A percentile compares a stretch with the other conserved stretches of the same genome.
Evolutionary conservation across 179 eudicot genomes (phyloP).

Genomic region (Monotropa hypopitys): DNA sequence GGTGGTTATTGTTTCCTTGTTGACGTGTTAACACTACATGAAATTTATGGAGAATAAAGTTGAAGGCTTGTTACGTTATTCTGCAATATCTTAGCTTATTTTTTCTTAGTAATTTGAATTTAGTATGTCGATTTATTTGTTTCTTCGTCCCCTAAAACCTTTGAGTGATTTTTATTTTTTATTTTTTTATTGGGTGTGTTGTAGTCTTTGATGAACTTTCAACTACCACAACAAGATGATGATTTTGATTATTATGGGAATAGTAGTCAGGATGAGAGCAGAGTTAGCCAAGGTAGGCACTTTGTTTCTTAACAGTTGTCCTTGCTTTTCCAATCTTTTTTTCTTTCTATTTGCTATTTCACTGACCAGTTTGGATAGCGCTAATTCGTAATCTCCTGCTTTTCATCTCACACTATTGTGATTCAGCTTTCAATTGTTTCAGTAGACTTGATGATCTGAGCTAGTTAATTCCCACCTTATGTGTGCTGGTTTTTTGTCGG

Average conservation of each 20-base stretch:
- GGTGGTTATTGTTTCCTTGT: background rate
- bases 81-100: background rate
- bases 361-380: background rate
- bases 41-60: background rate
- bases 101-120: background rate
- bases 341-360: background rate
- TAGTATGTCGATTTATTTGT: background rate
- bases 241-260: slow-evolving; percentile 71
- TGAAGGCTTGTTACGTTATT: background rate
- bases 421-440: background rate
- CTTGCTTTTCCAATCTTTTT: background rate
- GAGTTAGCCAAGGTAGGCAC: slow-evolving; percentile 66
- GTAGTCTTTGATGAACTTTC: slow-evolving; percentile 89
- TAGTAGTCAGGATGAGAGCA: slow-evolving; percentile 91
- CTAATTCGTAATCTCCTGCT: background rate
- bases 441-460: slow-evolving; percentile 2
- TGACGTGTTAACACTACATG: background rate
- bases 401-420: background rate
- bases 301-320: slow-evolving; percentile 1
- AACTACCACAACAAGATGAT: slow-evolving; percentile 65
- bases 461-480: background rate
- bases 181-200: slow-evolving; percentile 16
- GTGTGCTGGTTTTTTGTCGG: slow-evolving; percentile 2
- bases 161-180: slow-evolving; percentile 23
- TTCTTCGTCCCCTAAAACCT: background rate